Evolutionary conservation across 345 rosid species (phyloP).

Genomic region (Aquilaria sinensis): DNA sequence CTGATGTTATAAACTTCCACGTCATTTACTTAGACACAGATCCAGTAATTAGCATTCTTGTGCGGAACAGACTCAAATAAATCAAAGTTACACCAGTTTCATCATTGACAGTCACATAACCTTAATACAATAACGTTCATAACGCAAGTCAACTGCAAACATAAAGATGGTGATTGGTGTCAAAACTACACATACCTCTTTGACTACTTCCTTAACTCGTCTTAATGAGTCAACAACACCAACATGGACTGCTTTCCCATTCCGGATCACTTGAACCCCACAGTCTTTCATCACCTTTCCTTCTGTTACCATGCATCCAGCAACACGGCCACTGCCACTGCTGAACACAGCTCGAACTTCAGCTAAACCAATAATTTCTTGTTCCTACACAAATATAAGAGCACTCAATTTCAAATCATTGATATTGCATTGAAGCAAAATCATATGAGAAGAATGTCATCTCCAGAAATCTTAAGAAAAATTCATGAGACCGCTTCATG

Average conservation of each 20-base stretch:
- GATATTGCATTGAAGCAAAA: too few species aligned
- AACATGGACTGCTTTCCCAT: slow-evolving; percentile 52
- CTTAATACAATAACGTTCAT: not conserved
- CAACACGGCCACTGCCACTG: slow-evolving; percentile 97
- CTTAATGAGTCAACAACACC: slow-evolving; percentile 81
- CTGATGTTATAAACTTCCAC: too few species aligned
- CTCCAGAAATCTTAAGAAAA: not conserved
- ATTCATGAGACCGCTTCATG: not conserved
- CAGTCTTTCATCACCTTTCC: slow-evolving; percentile 85
- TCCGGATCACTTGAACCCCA: slow-evolving; percentile 72
- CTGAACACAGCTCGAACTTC: slow-evolving; percentile 88
- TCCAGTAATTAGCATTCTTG: too few species aligned
- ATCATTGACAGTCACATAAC: not conserved
- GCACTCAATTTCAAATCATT: slow-evolving; percentile 19
- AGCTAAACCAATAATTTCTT: slow-evolving; percentile 76
- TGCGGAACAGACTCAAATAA: too few species aligned
- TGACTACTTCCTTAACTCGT: slow-evolving; percentile 84
- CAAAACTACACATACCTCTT: slow-evolving; percentile 60
- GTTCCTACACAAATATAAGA: slow-evolving; percentile 49
- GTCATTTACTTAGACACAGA: too few species aligned
- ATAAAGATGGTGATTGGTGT: not conserved
- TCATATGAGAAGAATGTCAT: too few species aligned
- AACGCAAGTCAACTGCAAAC: not conserved
- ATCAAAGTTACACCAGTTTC: not conserved
- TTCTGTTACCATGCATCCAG: slow-evolving; percentile 96